Conservation (phyloP, 108 stramenopile genomes). For the Fragilaria radians region DNA sequence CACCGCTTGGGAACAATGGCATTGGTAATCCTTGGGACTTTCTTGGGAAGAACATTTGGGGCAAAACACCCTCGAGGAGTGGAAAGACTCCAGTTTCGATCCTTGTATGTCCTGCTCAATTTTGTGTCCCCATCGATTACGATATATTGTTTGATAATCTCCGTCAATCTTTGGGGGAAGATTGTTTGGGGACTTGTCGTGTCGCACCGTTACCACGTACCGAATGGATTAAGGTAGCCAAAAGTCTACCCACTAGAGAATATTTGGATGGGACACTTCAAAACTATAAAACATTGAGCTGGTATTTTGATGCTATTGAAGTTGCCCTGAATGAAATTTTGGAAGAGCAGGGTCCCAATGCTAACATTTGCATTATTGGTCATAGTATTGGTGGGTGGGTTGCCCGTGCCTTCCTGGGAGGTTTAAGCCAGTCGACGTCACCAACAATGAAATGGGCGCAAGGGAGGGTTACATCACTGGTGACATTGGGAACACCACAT, state of each 20-base stretch:
- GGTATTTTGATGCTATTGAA: constrained; percentile 79
- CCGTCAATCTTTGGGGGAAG: neutral
- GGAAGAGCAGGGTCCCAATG: constrained; percentile 43
- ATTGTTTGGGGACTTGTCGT: constrained; percentile 29
- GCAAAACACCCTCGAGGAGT: no score
- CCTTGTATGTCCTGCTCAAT: constrained; percentile 75
- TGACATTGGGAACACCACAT: constrained; percentile 74
- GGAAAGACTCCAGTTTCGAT: constrained; percentile 11
- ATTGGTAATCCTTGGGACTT: no score
- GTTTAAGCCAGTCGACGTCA: constrained; percentile 49
- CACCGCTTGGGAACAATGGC: no score
- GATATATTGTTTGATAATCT: constrained; percentile 37
- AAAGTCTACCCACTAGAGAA: constrained; percentile 48
- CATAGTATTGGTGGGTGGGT: constrained; percentile 81
- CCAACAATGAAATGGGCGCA: constrained; percentile 31
- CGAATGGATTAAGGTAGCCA: constrained; percentile 77
- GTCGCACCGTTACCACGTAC: constrained; percentile 65
- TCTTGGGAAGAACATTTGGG: no score
- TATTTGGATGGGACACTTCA: constrained; percentile 54
- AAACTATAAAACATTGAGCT: constrained; percentile 51
- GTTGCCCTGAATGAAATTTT: constrained; percentile 44
- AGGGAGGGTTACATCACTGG: constrained; percentile 37
- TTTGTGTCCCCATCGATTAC: constrained; percentile 75
- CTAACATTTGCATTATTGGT: constrained; percentile 52
- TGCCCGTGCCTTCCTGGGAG: constrained; percentile 65